These are phyloP conservation scores for Endothia cerciana DNA, from an alignment of 2,329 filamentous ascomycete species.

Conservation along the genomic window DNA sequence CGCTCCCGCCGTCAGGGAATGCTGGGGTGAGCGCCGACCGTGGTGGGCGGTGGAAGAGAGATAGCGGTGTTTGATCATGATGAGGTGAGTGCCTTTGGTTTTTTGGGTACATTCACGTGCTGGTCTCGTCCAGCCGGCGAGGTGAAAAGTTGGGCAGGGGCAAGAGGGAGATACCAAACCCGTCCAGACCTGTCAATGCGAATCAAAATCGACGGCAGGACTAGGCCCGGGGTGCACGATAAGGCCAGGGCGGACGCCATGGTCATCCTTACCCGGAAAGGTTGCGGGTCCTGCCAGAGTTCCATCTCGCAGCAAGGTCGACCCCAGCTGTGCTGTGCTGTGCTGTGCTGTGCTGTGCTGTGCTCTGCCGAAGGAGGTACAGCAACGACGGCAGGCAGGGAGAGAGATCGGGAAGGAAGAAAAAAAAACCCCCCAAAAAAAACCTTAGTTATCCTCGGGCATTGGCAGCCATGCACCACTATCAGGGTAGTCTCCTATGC, in stretches of 20 bases:
- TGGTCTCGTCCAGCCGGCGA: background rate
- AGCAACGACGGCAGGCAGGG: slow-evolving; percentile 5
- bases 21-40: background rate
- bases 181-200: background rate
- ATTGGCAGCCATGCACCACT: no score
- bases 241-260: slow-evolving; percentile 20
- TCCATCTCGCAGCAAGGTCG: slow-evolving; percentile 15
- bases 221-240: slow-evolving; percentile 14
- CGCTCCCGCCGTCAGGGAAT: background rate
- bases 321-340: slow-evolving; percentile 8
- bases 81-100: no score
- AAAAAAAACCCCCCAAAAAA: background rate
- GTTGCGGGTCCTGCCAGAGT: slow-evolving; percentile 13
- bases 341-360: background rate
- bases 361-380: background rate
- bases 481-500: no score
- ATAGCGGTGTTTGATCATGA: background rate
- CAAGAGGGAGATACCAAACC: background rate
- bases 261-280: slow-evolving; percentile 16
- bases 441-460: no score
- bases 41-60: background rate
- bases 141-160: background rate
- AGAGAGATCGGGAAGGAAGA: background rate
- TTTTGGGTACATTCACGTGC: no score
- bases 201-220: slow-evolving; percentile 3